phyloP scores from a whole-genome alignment of 768 basidiomycete genomes.

The Agaricus subrufescens region DNA sequence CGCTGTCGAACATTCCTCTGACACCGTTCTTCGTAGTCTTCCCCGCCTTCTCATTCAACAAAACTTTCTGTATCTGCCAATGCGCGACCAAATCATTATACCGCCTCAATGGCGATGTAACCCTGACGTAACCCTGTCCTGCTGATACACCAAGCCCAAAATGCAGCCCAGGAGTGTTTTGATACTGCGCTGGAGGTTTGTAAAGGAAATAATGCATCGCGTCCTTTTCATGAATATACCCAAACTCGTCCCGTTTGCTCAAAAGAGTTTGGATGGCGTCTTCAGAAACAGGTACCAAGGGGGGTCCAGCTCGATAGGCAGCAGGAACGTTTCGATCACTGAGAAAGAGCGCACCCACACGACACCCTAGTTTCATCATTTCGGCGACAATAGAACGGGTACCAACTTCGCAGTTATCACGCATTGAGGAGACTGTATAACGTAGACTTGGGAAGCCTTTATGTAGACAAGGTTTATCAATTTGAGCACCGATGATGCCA shows the following conservation, averaged over 20 bases:
- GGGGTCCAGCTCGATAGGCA: conserved; percentile 48
- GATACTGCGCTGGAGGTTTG: conserved; percentile 35
- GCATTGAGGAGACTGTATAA: conserved; percentile 36
- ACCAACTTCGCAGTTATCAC: conserved; percentile 24
- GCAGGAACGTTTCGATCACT: conserved; percentile 54
- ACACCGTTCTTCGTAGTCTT: background rate
- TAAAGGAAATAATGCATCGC: conserved; percentile 28
- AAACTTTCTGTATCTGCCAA: conserved; percentile 87
- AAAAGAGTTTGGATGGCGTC: conserved; percentile 40
- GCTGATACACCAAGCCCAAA: conserved; percentile 63
- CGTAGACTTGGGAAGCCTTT: conserved; percentile 44
- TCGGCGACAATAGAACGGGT: conserved; percentile 65
- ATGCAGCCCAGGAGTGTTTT: conserved; percentile 57
- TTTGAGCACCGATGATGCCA: conserved; percentile 24
- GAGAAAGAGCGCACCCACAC: conserved; percentile 70
- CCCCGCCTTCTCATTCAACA: conserved; percentile 39
- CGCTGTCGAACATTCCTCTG: conserved; percentile 37
- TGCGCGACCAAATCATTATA: conserved; percentile 79
- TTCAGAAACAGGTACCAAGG: conserved; percentile 25
- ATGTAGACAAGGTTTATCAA: conserved; percentile 23
- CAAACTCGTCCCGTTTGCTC: conserved; percentile 38
- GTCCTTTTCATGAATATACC: conserved; percentile 36
- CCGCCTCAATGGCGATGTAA: conserved; percentile 85
- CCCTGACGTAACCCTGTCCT: conserved; percentile 76
- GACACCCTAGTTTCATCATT: conserved; percentile 76